Conservation (phyloP, 2,329 filamentous ascomycete species). For the Mycosphaerella sp. region DNA sequence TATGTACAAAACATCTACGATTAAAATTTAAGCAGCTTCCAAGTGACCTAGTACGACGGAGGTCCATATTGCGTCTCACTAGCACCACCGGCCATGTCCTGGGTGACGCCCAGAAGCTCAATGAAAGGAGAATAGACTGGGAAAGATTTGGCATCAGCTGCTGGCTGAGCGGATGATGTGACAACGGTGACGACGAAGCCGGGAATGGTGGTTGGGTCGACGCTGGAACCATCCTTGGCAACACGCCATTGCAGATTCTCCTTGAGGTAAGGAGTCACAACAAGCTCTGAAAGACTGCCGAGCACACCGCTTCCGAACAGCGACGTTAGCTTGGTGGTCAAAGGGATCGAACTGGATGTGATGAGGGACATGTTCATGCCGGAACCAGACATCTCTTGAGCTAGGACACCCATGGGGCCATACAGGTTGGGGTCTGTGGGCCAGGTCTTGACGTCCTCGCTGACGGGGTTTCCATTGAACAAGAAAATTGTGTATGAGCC, state of each 20-base stretch:
- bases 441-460: constrained; percentile 46
- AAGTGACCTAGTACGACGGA: background rate
- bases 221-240: constrained; percentile 26
- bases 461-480: constrained; percentile 52
- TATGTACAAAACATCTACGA: constrained; percentile 5
- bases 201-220: constrained; percentile 31
- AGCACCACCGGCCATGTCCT: constrained; percentile 19
- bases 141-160: constrained; percentile 29
- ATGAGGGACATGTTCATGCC: constrained; percentile 8
- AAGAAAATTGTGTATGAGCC: constrained; percentile 60
- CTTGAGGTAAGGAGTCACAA: constrained; percentile 30
- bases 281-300: constrained; percentile 23
- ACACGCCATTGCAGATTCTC: constrained; percentile 34
- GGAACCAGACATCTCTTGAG: constrained; percentile 11
- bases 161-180: constrained; percentile 34
- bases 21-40: background rate
- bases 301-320: constrained; percentile 30
- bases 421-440: constrained; percentile 49
- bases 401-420: constrained; percentile 50
- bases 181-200: constrained; percentile 38
- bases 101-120: constrained; percentile 18
- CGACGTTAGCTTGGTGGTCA: constrained; percentile 40
- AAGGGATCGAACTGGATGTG: constrained; percentile 37
- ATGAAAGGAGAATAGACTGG: constrained; percentile 32
- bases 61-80: constrained; percentile 11